phyloP scores from a whole-genome alignment of 176 grass and related monocot genomes.

The Aegilops sharonensis region DNA sequence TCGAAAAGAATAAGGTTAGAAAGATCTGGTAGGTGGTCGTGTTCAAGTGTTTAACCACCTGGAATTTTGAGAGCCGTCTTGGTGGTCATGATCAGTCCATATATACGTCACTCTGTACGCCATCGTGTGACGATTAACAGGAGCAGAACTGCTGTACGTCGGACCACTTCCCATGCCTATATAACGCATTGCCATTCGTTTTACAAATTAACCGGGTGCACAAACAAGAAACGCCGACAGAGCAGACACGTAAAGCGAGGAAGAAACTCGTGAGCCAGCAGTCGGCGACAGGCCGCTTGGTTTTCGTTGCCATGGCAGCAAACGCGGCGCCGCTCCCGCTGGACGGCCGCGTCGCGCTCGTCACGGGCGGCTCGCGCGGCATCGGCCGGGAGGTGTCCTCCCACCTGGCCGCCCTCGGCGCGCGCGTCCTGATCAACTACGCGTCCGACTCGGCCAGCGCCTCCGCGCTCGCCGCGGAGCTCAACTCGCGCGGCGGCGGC shows the following conservation, averaged over 20 bases:
- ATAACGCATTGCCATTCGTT: not conserved
- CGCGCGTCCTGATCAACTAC: slow-evolving; percentile 64
- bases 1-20: not conserved
- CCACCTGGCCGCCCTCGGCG: slow-evolving; percentile 67
- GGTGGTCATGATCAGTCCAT: not conserved
- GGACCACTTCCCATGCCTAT: not conserved
- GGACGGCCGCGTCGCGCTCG: slow-evolving; percentile 54
- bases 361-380: slow-evolving; percentile 65
- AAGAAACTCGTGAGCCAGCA: too few relatives aligned
- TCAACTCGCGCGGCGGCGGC: slow-evolving; percentile 24
- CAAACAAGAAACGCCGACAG: not conserved
- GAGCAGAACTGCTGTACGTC: not conserved
- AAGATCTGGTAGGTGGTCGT: too few relatives aligned
- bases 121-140: not conserved
- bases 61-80: too few relatives aligned
- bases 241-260: too few relatives aligned
- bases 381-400: slow-evolving; percentile 60
- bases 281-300: too few relatives aligned
- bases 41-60: too few relatives aligned
- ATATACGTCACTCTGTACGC: not conserved
- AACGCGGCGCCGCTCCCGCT: slow-evolving; percentile 33
- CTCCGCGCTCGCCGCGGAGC: slow-evolving; percentile 46
- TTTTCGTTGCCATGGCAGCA: not conserved
- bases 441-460: slow-evolving; percentile 47
- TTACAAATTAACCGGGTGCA: not conserved